Evolutionary conservation across 1,284 basidiomycete species (phyloP).

Genomic region (Trichosporon asahii): DNA sequence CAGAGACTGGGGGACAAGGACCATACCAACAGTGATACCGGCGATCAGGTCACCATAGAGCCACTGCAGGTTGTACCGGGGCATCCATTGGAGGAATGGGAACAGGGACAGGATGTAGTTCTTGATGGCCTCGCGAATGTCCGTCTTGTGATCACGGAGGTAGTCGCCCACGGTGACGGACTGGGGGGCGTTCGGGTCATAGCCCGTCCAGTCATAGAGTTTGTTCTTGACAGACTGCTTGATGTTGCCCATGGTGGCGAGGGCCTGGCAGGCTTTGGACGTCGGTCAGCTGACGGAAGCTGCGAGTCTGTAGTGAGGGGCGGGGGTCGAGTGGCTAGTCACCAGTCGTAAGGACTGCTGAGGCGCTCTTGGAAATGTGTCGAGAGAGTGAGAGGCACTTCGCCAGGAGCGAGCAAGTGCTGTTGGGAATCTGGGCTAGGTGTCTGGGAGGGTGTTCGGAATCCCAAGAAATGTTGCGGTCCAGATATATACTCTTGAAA

Average conservation of each 20-base stretch:
- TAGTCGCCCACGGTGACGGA: conserved; percentile 38
- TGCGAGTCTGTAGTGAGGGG: neutral
- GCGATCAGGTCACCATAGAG: conserved; percentile 72
- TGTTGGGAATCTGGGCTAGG: neutral
- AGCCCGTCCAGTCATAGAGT: conserved; percentile 38
- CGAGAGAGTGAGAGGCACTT: neutral
- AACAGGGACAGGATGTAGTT: conserved; percentile 69
- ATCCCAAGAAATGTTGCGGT: conserved; percentile 1
- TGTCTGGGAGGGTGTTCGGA: neutral
- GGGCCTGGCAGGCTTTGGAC: neutral
- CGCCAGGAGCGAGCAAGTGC: neutral
- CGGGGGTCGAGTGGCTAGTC: neutral
- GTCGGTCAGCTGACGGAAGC: neutral
- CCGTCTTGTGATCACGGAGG: conserved; percentile 29
- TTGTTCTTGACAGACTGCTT: conserved; percentile 16
- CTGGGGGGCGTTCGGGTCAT: conserved; percentile 39
- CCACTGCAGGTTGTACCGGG: conserved; percentile 64
- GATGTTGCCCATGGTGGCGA: conserved; percentile 11
- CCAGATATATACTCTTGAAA: conserved; percentile 4
- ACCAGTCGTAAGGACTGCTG: conserved; percentile 2
- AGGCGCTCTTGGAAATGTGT: neutral
- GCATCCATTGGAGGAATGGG: conserved; percentile 77
- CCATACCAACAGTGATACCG: conserved; percentile 82
- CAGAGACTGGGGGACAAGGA: conserved; percentile 75
- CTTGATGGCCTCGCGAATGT: conserved; percentile 39